Evolutionary conservation across 192 early-diverging fungal genomes (phyloP).

Genomic region (Rhizophagus sp.): DNA sequence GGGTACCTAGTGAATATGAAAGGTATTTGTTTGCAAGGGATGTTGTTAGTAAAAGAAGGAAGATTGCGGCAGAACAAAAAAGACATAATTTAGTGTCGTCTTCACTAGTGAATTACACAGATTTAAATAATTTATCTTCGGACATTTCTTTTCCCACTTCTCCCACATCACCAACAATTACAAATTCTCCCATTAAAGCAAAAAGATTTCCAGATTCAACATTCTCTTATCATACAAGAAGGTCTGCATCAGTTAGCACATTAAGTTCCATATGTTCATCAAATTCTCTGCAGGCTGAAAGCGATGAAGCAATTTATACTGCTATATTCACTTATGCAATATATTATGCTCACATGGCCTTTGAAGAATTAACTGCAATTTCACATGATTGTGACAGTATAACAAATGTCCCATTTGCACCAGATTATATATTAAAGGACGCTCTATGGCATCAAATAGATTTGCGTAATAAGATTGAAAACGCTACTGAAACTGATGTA

Average conservation of each 20-base stretch:
- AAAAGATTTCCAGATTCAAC: neutral
- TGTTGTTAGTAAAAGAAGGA: conserved; percentile 35
- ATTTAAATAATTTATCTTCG: conserved; percentile 5
- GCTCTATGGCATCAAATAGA: conserved; percentile 58
- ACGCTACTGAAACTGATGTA: conserved; percentile 36
- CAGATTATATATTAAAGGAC: conserved; percentile 41
- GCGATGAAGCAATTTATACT: conserved; percentile 33
- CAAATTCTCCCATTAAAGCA: neutral
- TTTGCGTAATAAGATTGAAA: conserved; percentile 45
- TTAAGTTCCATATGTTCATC: conserved; percentile 5
- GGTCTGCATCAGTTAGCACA: conserved; percentile 15
- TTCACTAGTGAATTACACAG: neutral
- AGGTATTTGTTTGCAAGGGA: conserved; percentile 48
- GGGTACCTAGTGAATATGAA: conserved; percentile 61
- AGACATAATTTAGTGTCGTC: neutral
- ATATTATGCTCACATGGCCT: conserved; percentile 58
- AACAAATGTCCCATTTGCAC: conserved; percentile 35
- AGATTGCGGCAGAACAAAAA: neutral
- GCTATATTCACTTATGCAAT: conserved; percentile 44
- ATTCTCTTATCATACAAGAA: conserved; percentile 26
- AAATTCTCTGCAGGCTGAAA: neutral
- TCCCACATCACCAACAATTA: conserved; percentile 11
- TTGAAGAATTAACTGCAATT: conserved; percentile 51
- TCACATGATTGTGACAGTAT: conserved; percentile 41
- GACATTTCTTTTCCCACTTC: conserved; percentile 8